phyloP scores from a whole-genome alignment of 441 rosid genomes.

The Erodium texanum region DNA sequence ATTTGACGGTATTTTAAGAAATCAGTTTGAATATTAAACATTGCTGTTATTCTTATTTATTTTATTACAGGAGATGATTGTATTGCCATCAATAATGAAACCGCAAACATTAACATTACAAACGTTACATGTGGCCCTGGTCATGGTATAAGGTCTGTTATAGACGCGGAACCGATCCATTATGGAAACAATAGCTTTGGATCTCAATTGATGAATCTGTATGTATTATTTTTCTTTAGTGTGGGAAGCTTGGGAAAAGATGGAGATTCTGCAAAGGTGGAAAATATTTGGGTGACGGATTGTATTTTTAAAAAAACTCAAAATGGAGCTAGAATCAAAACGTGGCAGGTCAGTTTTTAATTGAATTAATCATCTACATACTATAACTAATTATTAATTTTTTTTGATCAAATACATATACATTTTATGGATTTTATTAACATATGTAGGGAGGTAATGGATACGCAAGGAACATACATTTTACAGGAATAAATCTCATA shows the following conservation, averaged over 20 bases:
- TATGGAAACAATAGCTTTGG: too few species aligned
- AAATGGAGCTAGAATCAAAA: slow-evolving; percentile 43
- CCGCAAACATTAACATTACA: slow-evolving; percentile 20
- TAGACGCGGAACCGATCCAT: too few species aligned
- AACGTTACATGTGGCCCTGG: slow-evolving; percentile 32
- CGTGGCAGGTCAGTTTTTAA: slow-evolving; percentile 23
- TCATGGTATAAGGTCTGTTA: slow-evolving; percentile 33
- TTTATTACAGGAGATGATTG: slow-evolving; percentile 32
- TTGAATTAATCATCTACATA: too few species aligned
- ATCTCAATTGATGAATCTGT: too few species aligned
- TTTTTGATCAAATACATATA: too few species aligned
- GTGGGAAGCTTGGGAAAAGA: slow-evolving; percentile 33
- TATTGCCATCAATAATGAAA: slow-evolving; percentile 23
- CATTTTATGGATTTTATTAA: not conserved
- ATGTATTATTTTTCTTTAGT: not conserved
- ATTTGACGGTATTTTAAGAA: too few species aligned
- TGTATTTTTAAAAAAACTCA: slow-evolving; percentile 23
- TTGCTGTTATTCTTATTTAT: too few species aligned
- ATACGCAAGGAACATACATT: slow-evolving; percentile 25
- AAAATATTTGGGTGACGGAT: slow-evolving; percentile 21
- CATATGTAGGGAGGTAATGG: slow-evolving; percentile 25
- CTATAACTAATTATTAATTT: too few species aligned
- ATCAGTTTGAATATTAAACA: not conserved
- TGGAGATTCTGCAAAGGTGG: slow-evolving; percentile 12
- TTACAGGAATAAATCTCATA: slow-evolving; percentile 15